A percentile compares a stretch with the other conserved stretches of the same genome.
Evolutionary conservation across 2,329 filamentous ascomycete genomes (phyloP).

Genomic region (Botryotinia calthae): DNA sequence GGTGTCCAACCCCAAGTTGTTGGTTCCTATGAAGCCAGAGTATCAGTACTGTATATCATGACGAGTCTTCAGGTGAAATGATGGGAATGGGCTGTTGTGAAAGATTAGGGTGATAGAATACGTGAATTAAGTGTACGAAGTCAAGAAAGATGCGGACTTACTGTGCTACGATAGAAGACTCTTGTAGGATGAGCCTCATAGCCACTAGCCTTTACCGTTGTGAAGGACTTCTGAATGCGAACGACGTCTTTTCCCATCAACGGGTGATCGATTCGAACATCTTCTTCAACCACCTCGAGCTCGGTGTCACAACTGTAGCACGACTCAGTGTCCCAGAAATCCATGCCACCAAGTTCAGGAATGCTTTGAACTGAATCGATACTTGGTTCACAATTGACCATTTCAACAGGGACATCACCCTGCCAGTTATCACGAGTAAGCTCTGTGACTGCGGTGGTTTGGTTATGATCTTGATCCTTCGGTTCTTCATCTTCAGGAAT

Average conservation of each 20-base stretch:
- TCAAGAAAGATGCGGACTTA: not conserved
- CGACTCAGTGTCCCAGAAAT: not conserved
- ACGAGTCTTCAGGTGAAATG: rapidly evolving
- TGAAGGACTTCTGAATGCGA: not conserved
- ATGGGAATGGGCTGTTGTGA: rapidly evolving
- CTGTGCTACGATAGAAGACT: not conserved
- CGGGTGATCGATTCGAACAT: not conserved
- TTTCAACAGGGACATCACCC: not conserved
- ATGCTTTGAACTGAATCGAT: not conserved
- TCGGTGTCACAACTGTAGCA: not conserved
- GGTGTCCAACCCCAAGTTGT: not conserved
- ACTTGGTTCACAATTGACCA: not conserved
- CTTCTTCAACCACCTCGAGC: not conserved
- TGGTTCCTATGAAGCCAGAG: not conserved
- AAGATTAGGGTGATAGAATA: too few species aligned
- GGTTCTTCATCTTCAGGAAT: not conserved
- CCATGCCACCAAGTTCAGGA: not conserved
- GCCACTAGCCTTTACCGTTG: not conserved
- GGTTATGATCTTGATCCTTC: not conserved
- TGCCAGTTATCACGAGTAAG: not conserved
- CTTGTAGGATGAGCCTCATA: not conserved
- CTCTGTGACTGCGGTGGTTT: not conserved
- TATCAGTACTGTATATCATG: not conserved
- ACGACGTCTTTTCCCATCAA: slow-evolving; percentile 2
- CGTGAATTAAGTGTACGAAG: not conserved